Conservation (phyloP, 1,139 yeast genomes). For the Hyphopichia burtonii region DNA sequence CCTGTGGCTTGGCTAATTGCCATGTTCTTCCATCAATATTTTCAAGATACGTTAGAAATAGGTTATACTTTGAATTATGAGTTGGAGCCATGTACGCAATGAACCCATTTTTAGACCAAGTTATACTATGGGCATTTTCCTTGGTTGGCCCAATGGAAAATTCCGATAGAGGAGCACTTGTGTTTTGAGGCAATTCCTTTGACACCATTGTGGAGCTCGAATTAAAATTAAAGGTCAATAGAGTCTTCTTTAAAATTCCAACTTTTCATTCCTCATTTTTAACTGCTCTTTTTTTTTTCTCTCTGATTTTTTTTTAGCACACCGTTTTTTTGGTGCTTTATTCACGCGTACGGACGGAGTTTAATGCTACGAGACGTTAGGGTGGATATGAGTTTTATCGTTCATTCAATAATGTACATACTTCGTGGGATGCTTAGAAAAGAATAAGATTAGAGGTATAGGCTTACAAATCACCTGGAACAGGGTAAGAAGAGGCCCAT, state of each 20-base stretch:
- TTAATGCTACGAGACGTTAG: too few species aligned
- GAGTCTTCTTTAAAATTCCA: too few species aligned
- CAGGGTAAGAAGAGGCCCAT: constrained; percentile 72
- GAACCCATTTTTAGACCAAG: constrained; percentile 78
- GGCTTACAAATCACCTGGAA: constrained; percentile 67
- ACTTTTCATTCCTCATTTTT: neutral
- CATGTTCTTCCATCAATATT: constrained; percentile 63
- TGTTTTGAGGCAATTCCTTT: neutral
- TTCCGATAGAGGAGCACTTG: neutral
- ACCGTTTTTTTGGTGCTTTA: too few species aligned
- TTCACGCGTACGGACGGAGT: too few species aligned
- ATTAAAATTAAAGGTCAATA: too few species aligned
- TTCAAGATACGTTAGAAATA: constrained; percentile 60
- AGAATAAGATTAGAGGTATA: neutral
- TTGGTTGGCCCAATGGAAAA: neutral
- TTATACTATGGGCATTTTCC: constrained; percentile 24
- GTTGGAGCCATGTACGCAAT: constrained; percentile 54
- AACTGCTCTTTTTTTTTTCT: neutral
- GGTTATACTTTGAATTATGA: constrained; percentile 22
- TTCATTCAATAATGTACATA: constrained; percentile 1
- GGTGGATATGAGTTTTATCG: neutral
- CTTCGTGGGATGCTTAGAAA: too few species aligned
- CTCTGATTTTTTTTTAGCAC: neutral
- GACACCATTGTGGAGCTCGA: too few species aligned
- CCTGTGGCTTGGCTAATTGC: constrained; percentile 60